A percentile compares a stretch with the other conserved stretches of the same genome.
Conservation (phyloP, 768 basidiomycete species). For the Termitomyces titanicus region DNA sequence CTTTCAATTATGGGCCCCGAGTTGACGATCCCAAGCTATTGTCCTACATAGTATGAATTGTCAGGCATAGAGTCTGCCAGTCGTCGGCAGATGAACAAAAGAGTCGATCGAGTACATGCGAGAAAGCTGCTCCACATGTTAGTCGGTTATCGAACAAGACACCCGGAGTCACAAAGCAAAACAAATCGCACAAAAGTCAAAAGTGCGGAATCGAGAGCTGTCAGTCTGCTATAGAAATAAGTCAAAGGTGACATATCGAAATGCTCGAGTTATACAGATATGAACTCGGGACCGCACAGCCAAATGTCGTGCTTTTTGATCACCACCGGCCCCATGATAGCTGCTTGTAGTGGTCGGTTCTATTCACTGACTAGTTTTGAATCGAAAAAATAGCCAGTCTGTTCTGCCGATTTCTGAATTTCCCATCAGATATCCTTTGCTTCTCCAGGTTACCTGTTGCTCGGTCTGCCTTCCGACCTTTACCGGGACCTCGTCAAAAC, state of each 20-base stretch:
- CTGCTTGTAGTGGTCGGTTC: too few relatives aligned
- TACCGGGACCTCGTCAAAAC: too few relatives aligned
- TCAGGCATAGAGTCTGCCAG: neutral
- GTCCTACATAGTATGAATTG: neutral
- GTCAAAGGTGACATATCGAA: neutral
- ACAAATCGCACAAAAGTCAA: neutral
- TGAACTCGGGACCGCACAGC: neutral
- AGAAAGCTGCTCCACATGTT: neutral
- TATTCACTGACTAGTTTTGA: too few relatives aligned
- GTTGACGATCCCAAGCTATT: neutral
- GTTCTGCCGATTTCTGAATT: too few relatives aligned
- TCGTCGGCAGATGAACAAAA: neutral
- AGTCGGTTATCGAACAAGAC: neutral
- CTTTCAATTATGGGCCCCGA: slow-evolving; percentile 1
- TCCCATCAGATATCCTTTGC: too few relatives aligned
- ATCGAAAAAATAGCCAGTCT: too few relatives aligned
- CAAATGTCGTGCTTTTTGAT: too few relatives aligned
- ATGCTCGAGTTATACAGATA: neutral
- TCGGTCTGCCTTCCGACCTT: too few relatives aligned
- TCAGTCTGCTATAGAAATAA: neutral
- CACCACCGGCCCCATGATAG: too few relatives aligned
- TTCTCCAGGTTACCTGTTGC: too few relatives aligned
- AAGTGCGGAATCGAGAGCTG: neutral
- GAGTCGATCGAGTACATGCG: neutral
- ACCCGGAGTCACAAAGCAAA: neutral